These are phyloP conservation scores for Tephrocybe sp. DNA, from an alignment of 768 basidiomycete genomes.

Conservation along the genomic window DNA sequence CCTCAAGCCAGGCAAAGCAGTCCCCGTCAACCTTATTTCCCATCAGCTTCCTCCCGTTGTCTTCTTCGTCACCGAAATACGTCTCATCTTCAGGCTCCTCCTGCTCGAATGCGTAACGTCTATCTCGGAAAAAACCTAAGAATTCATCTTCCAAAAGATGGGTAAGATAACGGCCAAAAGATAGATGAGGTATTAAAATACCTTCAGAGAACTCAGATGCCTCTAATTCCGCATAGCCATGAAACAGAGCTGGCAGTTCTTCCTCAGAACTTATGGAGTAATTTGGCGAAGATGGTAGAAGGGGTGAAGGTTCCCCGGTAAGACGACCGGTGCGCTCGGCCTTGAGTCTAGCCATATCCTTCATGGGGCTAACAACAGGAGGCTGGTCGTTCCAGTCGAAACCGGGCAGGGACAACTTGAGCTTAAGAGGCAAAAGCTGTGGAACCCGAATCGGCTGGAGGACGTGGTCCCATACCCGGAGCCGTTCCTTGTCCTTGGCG, in stretches of 20 bases:
- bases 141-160: too few species aligned
- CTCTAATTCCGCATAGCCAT: too few species aligned
- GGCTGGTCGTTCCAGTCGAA: neutral
- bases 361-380: neutral
- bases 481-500: neutral
- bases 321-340: neutral
- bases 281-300: neutral
- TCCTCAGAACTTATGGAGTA: neutral
- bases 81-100: neutral
- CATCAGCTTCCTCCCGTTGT: too few species aligned
- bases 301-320: neutral
- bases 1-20: neutral
- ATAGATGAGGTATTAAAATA: too few species aligned
- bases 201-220: too few species aligned
- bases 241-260: neutral
- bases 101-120: neutral
- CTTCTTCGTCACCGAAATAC: neutral
- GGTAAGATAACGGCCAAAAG: too few species aligned
- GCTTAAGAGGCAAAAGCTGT: neutral
- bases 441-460: neutral
- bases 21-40: neutral
- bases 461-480: too few species aligned
- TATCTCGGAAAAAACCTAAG: neutral
- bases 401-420: neutral
- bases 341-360: neutral